Evolutionary conservation across 225 moss, liverwort and hornwort genomes (phyloP).

Genomic region (Pseudoscleropodium purum): DNA sequence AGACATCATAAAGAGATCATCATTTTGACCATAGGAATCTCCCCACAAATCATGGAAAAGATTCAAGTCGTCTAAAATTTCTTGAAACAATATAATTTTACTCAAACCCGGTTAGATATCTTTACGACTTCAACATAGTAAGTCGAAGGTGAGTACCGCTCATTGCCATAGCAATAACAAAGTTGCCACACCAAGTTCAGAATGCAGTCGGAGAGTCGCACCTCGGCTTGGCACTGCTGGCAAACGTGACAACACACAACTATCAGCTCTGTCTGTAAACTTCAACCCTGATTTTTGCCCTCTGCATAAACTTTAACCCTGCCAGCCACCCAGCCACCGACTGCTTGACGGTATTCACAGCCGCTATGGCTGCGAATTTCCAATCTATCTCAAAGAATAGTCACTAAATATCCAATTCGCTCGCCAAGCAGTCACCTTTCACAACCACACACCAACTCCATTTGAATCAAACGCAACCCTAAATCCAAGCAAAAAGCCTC

Average conservation of each 20-base stretch:
- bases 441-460: neutral
- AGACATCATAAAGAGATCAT: neutral
- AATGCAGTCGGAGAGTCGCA: no score
- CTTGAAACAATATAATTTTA: neutral
- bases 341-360: constrained; percentile 27
- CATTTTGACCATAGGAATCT: neutral
- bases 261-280: no score
- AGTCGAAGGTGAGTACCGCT: no score
- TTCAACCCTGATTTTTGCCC: constrained; percentile 24
- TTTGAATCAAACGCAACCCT: neutral
- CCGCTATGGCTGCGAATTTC: constrained; percentile 7
- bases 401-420: neutral
- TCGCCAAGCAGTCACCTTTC: neutral
- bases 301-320: constrained; percentile 50
- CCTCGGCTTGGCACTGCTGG: no score
- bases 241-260: no score
- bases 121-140: neutral
- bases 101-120: neutral
- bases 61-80: neutral
- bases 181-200: no score
- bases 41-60: neutral
- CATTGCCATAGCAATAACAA: no score
- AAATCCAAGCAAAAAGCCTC: neutral
- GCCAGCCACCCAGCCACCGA: constrained; percentile 21
- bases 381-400: neutral